Base-by-base conservation (phyloP, 2,329 filamentous ascomycete species). In the Acephala macrosclerotiorum region DNA sequence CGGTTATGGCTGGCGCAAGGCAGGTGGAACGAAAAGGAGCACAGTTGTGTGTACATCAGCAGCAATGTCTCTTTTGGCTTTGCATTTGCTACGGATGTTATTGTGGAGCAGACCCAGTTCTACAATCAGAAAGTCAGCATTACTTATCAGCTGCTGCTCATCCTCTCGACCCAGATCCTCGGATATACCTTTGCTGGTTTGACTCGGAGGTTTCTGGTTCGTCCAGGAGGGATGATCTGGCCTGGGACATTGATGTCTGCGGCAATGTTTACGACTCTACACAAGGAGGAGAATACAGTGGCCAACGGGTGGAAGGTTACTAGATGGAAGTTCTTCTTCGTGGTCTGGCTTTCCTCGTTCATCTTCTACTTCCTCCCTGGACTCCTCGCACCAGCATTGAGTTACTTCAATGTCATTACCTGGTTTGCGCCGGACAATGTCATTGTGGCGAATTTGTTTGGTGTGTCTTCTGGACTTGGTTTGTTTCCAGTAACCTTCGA, bases 51-150 rank as follows among this genome's bases (percentile, higher is more conserved):
- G 60, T 96, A 96, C 73, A 93, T 96, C 72, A 93, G 91, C 82
- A 95, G 92, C 79, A 96, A 96, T 75, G 92, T 96, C 49, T 93
- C 92, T 22, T 96, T 96, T 76, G 93, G 92, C 1, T 96, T 96
- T 78, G 92, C 93, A 29, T 96, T 96, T 79, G 92, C 92, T 8
- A 96, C 93, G 33, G 92, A 96, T 80, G 91, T 96, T 66, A 96
- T 97, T 71, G 92, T 96, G 61, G 93, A 96, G 77, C 93, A 96
- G 80, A 93, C 92, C 29, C 89, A 92, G 67, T 97, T 96, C 78
- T 97, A 97, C 79, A 89, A 93, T 61, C 93, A 96, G 77, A 86
- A 94, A 55, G 89, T 91, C 9, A 86, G 87, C 38, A 88, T 96
- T 53, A 76, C 86, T 11, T 96, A 97, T 75, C 92, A 96, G 77